These are phyloP conservation scores for Kodamaea restingae DNA, from an alignment of 805 yeast genomes.

Conservation along the genomic window DNA sequence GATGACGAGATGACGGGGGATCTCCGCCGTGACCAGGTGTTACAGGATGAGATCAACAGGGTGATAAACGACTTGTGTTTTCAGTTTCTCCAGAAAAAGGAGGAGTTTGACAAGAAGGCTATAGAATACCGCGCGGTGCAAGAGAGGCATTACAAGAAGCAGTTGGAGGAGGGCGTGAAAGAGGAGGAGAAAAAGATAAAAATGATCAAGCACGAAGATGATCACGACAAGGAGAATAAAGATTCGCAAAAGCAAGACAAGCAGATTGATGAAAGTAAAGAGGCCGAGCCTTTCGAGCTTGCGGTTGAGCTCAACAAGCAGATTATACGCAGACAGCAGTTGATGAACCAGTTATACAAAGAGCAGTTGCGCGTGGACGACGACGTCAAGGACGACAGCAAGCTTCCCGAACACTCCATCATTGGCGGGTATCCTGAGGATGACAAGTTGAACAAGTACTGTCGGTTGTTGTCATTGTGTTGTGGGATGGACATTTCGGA, in stretches of 20 bases:
- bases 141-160: slow-evolving; percentile 12
- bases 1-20: slow-evolving; percentile 18
- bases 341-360: slow-evolving; percentile 16
- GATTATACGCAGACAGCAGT: slow-evolving; percentile 18
- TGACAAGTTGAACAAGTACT: slow-evolving; percentile 36
- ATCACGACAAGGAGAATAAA: neutral
- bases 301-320: slow-evolving; percentile 27
- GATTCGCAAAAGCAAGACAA: neutral
- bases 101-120: slow-evolving; percentile 22
- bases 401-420: slow-evolving; percentile 12
- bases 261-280: neutral
- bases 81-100: slow-evolving; percentile 29
- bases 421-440: slow-evolving; percentile 25
- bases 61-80: slow-evolving; percentile 37
- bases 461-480: slow-evolving; percentile 37
- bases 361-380: slow-evolving; percentile 22
- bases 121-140: slow-evolving; percentile 10
- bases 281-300: slow-evolving; percentile 12
- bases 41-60: slow-evolving; percentile 40
- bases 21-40: slow-evolving; percentile 26
- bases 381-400: neutral
- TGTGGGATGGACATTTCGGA: slow-evolving; percentile 41
- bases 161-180: slow-evolving; percentile 4
- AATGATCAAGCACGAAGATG: neutral
- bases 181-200: neutral